Percentiles rank a stretch among this genome's conserved stretches.
Conservation (phyloP, 148 eudicot genomes). For the Dianthus caryophyllus region DNA sequence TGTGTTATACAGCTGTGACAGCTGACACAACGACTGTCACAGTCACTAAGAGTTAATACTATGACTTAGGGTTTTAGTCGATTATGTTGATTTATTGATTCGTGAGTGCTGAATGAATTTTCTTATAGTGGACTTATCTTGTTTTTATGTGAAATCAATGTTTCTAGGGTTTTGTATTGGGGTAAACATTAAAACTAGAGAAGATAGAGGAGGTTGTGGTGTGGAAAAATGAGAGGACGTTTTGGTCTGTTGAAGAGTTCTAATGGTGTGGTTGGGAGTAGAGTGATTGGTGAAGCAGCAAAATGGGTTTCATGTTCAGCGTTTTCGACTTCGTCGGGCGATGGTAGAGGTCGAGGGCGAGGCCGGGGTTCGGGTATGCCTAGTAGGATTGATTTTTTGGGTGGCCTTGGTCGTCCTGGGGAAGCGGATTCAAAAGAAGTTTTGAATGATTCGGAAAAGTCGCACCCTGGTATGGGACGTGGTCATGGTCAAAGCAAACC, state of each 20-base stretch:
- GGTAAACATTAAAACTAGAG: neutral
- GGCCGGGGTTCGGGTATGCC: conserved; percentile 35
- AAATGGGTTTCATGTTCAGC: conserved; percentile 28
- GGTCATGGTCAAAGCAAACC: conserved; percentile 61
- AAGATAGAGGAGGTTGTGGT: conserved; percentile 1
- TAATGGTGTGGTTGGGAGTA: conserved; percentile 20
- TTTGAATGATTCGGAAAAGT: conserved; percentile 12
- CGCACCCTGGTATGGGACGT: conserved; percentile 26
- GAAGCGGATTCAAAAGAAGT: conserved; percentile 12
- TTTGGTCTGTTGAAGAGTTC: conserved; percentile 20
- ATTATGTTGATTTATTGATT: no score
- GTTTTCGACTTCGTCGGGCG: conserved; percentile 43
- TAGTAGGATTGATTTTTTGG: conserved; percentile 24
- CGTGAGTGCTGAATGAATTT: neutral
- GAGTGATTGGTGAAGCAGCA: conserved; percentile 12
- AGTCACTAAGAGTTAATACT: no score
- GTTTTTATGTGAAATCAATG: neutral
- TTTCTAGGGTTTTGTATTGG: neutral
- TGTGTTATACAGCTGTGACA: no score
- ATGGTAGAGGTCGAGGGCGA: conserved; percentile 41
- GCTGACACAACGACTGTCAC: no score
- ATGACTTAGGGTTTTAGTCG: no score
- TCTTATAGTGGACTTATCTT: neutral
- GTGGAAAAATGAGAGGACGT: conserved; percentile 24
- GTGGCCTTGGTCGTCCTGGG: conserved; percentile 14